Evolutionary conservation across 1,284 basidiomycete genomes (phyloP).

Genomic region (Apiotrichum laibachii): DNA sequence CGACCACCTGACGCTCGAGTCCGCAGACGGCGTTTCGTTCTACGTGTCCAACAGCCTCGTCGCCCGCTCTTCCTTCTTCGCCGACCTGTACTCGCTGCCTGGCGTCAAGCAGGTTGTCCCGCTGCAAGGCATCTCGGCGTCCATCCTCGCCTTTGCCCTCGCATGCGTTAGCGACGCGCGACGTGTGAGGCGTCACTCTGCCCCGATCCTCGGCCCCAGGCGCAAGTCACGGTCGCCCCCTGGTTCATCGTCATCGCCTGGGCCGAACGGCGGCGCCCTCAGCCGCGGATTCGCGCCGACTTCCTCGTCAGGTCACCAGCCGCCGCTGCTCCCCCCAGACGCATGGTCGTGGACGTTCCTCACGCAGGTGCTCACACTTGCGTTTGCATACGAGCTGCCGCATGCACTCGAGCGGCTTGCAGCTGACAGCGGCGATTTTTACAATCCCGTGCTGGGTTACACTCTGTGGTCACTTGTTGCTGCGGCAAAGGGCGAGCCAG

Average conservation of each 20-base stretch:
- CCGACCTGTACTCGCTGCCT: neutral
- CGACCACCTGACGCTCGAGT: slow-evolving; percentile 4
- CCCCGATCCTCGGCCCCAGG: neutral
- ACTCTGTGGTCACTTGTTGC: neutral
- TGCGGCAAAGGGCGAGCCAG: neutral
- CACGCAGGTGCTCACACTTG: neutral
- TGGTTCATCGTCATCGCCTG: neutral
- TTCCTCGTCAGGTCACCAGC: neutral
- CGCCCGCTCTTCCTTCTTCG: neutral
- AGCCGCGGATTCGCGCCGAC: neutral
- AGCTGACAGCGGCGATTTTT: slow-evolving; percentile 1
- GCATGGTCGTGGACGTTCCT: slow-evolving; percentile 4
- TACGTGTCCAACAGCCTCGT: neutral
- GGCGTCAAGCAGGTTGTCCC: neutral
- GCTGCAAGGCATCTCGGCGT: neutral
- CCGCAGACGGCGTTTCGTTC: slow-evolving; percentile 1
- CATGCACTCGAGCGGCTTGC: slow-evolving; percentile 5
- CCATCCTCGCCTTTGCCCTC: neutral
- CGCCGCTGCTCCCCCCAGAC: neutral
- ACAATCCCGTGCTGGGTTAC: slow-evolving; percentile 3
- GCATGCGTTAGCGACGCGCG: neutral
- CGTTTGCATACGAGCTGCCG: slow-evolving; percentile 3
- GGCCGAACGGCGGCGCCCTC: neutral
- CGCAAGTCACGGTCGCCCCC: neutral
- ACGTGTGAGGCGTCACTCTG: neutral